A percentile compares a stretch with the other conserved stretches of the same genome.
phyloP scores from a whole-genome alignment of 1,139 yeast genomes.

The Wickerhamiella infanticola region DNA sequence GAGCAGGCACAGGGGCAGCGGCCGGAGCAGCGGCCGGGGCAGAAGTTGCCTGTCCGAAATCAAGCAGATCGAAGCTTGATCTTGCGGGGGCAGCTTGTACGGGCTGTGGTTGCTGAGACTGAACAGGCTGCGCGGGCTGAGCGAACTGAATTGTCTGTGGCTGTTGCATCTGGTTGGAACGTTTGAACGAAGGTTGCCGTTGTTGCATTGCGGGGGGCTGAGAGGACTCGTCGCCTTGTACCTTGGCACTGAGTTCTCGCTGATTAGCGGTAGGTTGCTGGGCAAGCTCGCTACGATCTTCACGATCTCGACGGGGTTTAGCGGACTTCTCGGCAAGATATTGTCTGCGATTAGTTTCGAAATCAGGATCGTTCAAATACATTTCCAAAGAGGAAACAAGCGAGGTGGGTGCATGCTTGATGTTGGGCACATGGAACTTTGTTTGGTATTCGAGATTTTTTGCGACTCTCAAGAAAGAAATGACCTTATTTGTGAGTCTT shows the following conservation, averaged over 20 bases:
- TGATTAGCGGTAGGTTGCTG: conserved; percentile 15
- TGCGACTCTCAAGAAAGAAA: conserved; percentile 74
- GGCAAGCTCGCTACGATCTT: conserved; percentile 8
- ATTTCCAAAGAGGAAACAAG: conserved; percentile 76
- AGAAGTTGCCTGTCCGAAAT: conserved; percentile 3
- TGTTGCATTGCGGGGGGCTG: conserved; percentile 1
- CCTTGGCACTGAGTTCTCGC: background rate
- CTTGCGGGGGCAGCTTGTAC: conserved; percentile 5
- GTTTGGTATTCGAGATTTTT: conserved; percentile 78
- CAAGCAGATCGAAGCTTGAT: conserved; percentile 1
- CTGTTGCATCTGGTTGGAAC: conserved; percentile 4
- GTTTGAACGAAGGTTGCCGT: conserved; percentile 5
- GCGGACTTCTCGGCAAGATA: conserved; percentile 51
- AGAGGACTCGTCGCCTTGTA: conserved; percentile 1
- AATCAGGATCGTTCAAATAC: conserved; percentile 73
- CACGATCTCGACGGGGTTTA: conserved; percentile 15
- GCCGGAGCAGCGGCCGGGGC: conserved; percentile 5
- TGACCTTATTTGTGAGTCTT: conserved; percentile 74
- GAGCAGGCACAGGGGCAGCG: background rate
- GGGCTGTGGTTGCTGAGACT: conserved; percentile 13
- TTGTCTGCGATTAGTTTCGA: conserved; percentile 64
- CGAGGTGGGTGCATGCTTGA: conserved; percentile 94
- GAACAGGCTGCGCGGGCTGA: conserved; percentile 12
- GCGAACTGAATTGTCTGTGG: conserved; percentile 4
- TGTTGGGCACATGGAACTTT: conserved; percentile 83